Conservation (phyloP, 441 rosid genomes). For the Geranium incanum region DNA sequence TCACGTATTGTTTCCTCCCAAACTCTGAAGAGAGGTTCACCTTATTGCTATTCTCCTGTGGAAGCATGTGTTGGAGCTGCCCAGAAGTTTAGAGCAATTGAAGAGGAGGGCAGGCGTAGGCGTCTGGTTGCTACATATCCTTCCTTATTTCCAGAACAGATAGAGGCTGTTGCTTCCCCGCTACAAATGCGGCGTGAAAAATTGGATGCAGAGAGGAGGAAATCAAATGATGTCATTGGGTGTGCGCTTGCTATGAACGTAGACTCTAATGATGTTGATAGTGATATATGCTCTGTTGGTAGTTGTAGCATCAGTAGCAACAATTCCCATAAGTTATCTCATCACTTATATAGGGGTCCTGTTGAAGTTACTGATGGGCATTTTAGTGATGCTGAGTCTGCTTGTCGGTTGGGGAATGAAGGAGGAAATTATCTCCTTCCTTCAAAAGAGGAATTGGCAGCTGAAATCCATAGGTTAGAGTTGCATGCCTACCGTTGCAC, state of each 20-base stretch:
- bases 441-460: conserved; percentile 27
- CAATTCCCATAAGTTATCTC: conserved; percentile 21
- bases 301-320: conserved; percentile 36
- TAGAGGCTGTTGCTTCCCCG: conserved; percentile 29
- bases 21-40: conserved; percentile 35
- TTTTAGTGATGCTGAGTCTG: conserved; percentile 51
- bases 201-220: conserved; percentile 32
- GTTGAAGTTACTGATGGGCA: conserved; percentile 22
- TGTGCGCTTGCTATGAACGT: conserved; percentile 22
- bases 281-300: conserved; percentile 37
- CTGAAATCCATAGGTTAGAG: conserved; percentile 50
- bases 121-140: conserved; percentile 24
- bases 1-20: conserved; percentile 27
- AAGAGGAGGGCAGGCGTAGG: conserved; percentile 27
- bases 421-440: conserved; percentile 27
- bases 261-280: conserved; percentile 26
- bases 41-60: conserved; percentile 22
- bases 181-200: conserved; percentile 29
- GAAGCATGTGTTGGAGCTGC: conserved; percentile 28
- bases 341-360: conserved; percentile 23
- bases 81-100: conserved; percentile 31
- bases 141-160: conserved; percentile 21
- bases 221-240: conserved; percentile 26
- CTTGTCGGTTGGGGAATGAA: conserved; percentile 25
- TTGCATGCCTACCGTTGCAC: conserved; percentile 54